Base-by-base conservation (phyloP, 345 rosid species). In the Sapria himalayana region DNA sequence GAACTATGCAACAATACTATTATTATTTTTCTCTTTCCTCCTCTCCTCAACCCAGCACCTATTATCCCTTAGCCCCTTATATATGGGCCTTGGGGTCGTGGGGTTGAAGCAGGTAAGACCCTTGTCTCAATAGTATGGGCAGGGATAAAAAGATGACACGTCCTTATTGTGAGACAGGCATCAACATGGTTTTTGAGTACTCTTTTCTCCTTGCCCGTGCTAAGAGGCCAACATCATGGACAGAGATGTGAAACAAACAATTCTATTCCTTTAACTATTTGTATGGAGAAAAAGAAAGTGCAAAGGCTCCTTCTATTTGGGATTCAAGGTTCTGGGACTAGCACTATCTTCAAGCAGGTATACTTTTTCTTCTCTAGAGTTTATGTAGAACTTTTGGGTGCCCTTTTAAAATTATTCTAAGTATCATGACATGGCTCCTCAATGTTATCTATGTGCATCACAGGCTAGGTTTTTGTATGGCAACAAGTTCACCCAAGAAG, bases 291-390 rank as follows among this genome's bases (percentile, higher is more conserved):
- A 59, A 82, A 59, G 47, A 80, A 53, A 47, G 63, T 52, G 23
- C 92, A 91, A 56, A 91, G 75, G 66, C 77, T 89, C 53, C 78
- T 89, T 45, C 62, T 89, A 62, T 71, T 89, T 7, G 94, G 98
- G 25, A 66, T 63, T 33, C 70, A 60, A 43, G 82, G 94, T 22
- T 76, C 94, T n/a, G 98, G 98, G 64, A 82, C 98, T 18, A 82
- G 98, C 60, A 89, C 98, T 2, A 62, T 89, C 45, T 89, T 89
- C 63, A 89, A 89, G 78, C 98, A 86, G 89, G 97, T 76, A 51
- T 41, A 63, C 14, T 25, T 33, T 25, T 27, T 11, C 45, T 10
- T 5, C 3, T 41, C 29, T 7, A 11, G 35, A 24, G 22, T 49
- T 52, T 22, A 9, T 3, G 19, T 43, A 8, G 22, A n/a, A n/a